Conservation (phyloP, 441 rosid genomes). For the Eutrema salsugineum region DNA sequence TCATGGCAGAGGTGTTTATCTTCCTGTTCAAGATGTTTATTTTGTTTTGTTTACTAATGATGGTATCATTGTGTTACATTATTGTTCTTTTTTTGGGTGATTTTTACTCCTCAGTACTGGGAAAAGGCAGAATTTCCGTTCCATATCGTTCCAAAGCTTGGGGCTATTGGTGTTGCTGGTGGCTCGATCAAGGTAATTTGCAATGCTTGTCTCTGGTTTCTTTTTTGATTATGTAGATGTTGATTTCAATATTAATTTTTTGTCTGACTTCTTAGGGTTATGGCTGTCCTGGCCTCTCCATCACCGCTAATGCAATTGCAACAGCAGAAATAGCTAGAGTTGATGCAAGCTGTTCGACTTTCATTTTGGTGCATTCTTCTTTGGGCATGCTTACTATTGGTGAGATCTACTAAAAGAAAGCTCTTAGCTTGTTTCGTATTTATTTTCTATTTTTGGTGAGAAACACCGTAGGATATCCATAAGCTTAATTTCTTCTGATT, state of each 20-base stretch:
- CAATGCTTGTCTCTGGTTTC: background rate
- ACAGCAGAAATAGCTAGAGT: conserved; percentile 87
- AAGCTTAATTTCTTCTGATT: conserved; percentile 21
- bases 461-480: background rate
- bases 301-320: conserved; percentile 66
- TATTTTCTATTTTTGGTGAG: background rate
- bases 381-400: conserved; percentile 95
- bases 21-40: background rate
- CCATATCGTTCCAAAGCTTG: conserved; percentile 75
- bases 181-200: conserved; percentile 78
- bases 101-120: conserved; percentile 67
- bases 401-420: conserved; percentile 25
- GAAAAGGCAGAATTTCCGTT: conserved; percentile 99
- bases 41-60: background rate
- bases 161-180: conserved; percentile 59
- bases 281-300: conserved; percentile 90
- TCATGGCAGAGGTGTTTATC: conserved; percentile 64
- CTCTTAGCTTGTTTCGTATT: background rate
- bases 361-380: conserved; percentile 83
- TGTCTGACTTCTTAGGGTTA: conserved; percentile 57
- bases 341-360: conserved; percentile 94
- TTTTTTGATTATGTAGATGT: conserved; percentile 4
- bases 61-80: background rate
- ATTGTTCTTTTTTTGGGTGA: background rate
- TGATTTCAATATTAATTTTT: conserved; percentile 18